These are phyloP conservation scores for Aspergillus hortae DNA, from an alignment of 2,329 filamentous ascomycete species.

Conservation along the genomic window DNA sequence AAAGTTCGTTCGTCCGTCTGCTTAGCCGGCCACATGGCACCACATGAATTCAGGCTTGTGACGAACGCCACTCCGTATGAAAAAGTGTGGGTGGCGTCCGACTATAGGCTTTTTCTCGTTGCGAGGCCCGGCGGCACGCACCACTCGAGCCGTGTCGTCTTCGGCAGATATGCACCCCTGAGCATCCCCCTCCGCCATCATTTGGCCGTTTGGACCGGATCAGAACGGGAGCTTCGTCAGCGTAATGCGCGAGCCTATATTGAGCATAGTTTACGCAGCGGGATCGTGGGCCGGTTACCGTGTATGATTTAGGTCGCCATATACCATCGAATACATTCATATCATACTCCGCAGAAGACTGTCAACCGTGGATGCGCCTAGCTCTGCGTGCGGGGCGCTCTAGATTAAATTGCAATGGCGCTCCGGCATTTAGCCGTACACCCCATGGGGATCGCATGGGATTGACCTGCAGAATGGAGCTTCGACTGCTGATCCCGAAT, in stretches of 20 bases:
- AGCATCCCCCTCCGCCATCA: background rate
- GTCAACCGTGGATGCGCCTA: too few relatives aligned
- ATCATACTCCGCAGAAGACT: too few relatives aligned
- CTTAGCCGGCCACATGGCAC: background rate
- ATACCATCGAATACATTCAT: too few relatives aligned
- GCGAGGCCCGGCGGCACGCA: background rate
- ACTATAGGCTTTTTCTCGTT: background rate
- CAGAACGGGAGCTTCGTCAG: background rate
- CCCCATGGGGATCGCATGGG: too few relatives aligned
- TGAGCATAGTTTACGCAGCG: background rate
- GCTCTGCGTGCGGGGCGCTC: too few relatives aligned
- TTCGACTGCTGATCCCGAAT: background rate
- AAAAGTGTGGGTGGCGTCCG: background rate
- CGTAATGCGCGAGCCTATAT: background rate
- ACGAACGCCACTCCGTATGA: background rate
- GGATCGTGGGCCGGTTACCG: background rate
- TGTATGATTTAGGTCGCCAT: background rate
- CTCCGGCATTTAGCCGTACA: too few relatives aligned
- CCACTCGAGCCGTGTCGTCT: background rate
- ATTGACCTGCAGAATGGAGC: background rate
- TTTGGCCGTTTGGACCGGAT: too few relatives aligned
- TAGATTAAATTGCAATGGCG: too few relatives aligned
- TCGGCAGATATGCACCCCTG: background rate
- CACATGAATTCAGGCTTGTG: background rate
- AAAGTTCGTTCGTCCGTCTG: background rate